Evolutionary conservation across 768 basidiomycete genomes (phyloP), one percentile per base, ranked within the genome.

Genomic region (Agrocybe chaxingu): DNA sequence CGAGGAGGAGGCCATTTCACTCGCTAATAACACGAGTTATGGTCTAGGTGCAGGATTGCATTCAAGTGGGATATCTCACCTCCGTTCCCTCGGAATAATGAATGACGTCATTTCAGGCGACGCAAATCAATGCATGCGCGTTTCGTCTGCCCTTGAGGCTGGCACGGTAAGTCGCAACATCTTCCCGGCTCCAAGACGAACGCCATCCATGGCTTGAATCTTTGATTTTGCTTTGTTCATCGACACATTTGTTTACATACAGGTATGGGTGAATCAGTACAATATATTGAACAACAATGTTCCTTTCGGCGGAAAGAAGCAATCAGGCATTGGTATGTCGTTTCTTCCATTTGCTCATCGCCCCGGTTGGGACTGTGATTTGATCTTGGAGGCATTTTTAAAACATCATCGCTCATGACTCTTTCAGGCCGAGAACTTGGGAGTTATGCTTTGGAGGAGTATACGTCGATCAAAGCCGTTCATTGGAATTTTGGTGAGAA

Each of bases 241-340:
- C 46, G 33, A 19, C 13, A 11, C 41, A 37, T 31, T 30, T 13
- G 30, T 45, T 34, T 10, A 3, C 19, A 35, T 35, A 40, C 53
- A 89, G 86, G 87, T 92, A 37, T 97, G 94, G 93, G 80, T 94
- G 52, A 98, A 98, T 67, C 86, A 92, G 62, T 95, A 93, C 70
- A 89, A 87, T 62, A 37, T 88, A 9, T 66, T 96, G 49, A 80
- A 81, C 69, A 91, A 90, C 66, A 92, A 95, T 52, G 86, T 93
- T 40, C 96, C 96, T 1, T 98, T 98, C 62, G 95, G 96, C 34
- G 96, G 95, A 18, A 96, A 89, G 74, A 96, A 95, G 70, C 87
- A 91, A 65, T 90, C 88, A 38, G 93, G 93, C 46, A 84, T 90
- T 61, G 87, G 89, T 88, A 57, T 51, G 78, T 69, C 49, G 8